phyloP scores from a whole-genome alignment of 2,329 filamentous ascomycete species.

The Bisporella sp. region DNA sequence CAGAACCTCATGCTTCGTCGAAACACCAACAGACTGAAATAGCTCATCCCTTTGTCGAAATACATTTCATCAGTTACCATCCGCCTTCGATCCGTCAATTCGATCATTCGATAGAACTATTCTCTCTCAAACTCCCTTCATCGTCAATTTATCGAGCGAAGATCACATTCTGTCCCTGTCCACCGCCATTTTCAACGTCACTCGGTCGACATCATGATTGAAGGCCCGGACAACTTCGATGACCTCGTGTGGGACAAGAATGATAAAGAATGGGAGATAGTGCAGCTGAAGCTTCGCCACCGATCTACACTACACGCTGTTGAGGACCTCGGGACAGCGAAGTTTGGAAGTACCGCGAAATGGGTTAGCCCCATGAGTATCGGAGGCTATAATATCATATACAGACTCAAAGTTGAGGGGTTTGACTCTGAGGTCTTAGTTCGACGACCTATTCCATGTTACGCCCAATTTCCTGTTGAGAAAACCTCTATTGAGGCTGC shows the following conservation, averaged over 20 bases:
- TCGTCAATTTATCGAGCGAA: slow-evolving; percentile 5
- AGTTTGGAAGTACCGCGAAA: slow-evolving; percentile 12
- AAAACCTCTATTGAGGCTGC: slow-evolving; percentile 24
- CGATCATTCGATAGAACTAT: slow-evolving; percentile 7
- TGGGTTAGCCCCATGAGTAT: slow-evolving; percentile 11
- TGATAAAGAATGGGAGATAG: slow-evolving; percentile 13
- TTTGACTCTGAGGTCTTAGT: slow-evolving; percentile 5
- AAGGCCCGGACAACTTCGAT: slow-evolving; percentile 12
- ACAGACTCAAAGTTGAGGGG: background rate
- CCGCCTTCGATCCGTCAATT: slow-evolving; percentile 5
- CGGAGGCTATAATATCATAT: slow-evolving; percentile 8
- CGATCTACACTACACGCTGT: slow-evolving; percentile 4
- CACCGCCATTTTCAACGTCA: slow-evolving; percentile 7
- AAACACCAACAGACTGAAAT: too few species aligned
- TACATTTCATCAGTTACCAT: slow-evolving; percentile 5
- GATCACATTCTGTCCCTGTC: slow-evolving; percentile 1
- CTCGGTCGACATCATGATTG: slow-evolving; percentile 1
- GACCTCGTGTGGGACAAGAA: slow-evolving; percentile 17
- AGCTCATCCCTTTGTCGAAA: background rate
- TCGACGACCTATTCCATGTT: slow-evolving; percentile 20
- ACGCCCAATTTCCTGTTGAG: slow-evolving; percentile 22
- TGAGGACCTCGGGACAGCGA: slow-evolving; percentile 10
- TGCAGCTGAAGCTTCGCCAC: slow-evolving; percentile 9
- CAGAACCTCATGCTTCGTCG: too few species aligned
- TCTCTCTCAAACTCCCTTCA: slow-evolving; percentile 6